These are phyloP conservation scores for Mariannaea elegans DNA, from an alignment of 2,329 filamentous ascomycete genomes.

Conservation along the genomic window DNA sequence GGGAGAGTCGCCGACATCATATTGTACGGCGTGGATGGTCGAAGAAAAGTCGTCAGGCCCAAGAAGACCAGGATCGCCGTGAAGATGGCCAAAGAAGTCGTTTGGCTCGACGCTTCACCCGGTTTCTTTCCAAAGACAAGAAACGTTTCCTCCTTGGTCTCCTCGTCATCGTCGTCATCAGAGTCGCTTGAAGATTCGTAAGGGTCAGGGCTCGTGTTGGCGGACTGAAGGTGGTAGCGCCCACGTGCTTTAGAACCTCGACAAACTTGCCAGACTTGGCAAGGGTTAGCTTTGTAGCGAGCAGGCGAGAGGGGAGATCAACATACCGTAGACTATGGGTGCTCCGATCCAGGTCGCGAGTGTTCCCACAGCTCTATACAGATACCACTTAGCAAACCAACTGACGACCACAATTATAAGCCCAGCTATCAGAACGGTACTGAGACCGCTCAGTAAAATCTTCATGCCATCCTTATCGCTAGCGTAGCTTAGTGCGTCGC, in stretches of 20 bases:
- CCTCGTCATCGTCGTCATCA: conserved; percentile 25
- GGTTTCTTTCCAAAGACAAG: conserved; percentile 18
- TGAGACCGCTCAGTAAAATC: conserved; percentile 43
- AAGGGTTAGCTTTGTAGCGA: conserved; percentile 10
- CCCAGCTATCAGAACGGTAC: conserved; percentile 34
- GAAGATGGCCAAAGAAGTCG: conserved; percentile 23
- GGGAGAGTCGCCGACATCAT: conserved; percentile 47
- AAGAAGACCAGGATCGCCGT: conserved; percentile 20
- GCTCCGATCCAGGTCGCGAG: conserved; percentile 30
- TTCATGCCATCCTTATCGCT: conserved; percentile 43
- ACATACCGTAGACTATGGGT: conserved; percentile 35
- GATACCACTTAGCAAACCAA: conserved; percentile 35
- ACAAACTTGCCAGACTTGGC: conserved; percentile 24
- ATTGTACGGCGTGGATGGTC: conserved; percentile 41
- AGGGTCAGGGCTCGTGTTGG: conserved; percentile 4
- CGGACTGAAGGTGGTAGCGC: conserved; percentile 10
- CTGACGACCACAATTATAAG: conserved; percentile 34
- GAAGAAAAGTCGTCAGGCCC: conserved; percentile 30
- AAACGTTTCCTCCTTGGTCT: conserved; percentile 21
- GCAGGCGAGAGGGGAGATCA: neutral
- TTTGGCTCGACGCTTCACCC: conserved; percentile 14
- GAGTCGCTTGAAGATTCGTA: conserved; percentile 29
- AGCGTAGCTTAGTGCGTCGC: conserved; percentile 41
- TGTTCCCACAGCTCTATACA: conserved; percentile 34
- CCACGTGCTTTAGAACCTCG: conserved; percentile 17